Conservation (phyloP, 306 rosid genomes). For the Dalbergia cochinchinensis region DNA sequence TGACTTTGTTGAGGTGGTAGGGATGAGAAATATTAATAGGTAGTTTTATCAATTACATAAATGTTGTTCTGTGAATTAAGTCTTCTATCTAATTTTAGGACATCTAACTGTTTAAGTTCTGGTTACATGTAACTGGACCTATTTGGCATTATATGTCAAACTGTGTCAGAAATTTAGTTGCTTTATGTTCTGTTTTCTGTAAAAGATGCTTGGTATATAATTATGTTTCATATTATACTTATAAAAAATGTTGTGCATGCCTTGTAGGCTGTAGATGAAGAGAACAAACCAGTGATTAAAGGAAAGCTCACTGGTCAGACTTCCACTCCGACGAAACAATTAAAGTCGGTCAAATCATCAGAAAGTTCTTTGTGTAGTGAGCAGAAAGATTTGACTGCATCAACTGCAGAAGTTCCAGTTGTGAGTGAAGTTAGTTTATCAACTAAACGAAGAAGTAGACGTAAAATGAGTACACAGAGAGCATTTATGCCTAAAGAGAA, state of each 20-base stretch:
- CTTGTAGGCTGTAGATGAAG: slow-evolving; percentile 66
- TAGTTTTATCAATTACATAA: neutral
- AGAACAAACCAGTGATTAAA: slow-evolving; percentile 58
- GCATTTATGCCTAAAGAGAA: slow-evolving; percentile 55
- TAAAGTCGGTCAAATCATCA: slow-evolving; percentile 58
- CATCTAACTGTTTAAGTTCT: slow-evolving; percentile 2
- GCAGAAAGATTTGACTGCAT: slow-evolving; percentile 51
- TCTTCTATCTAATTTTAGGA: neutral
- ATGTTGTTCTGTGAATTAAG: slow-evolving; percentile 4
- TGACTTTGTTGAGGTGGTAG: neutral
- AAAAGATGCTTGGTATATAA: slow-evolving; percentile 30
- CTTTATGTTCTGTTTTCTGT: neutral
- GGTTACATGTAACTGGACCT: slow-evolving; percentile 6
- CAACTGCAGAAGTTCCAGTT: slow-evolving; percentile 59
- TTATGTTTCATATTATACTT: slow-evolving; percentile 28
- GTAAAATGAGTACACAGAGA: slow-evolving; percentile 63
- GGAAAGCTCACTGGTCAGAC: slow-evolving; percentile 62
- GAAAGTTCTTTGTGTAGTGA: slow-evolving; percentile 62
- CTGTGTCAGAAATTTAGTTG: neutral
- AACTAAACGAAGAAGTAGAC: slow-evolving; percentile 63
- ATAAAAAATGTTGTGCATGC: slow-evolving; percentile 40
- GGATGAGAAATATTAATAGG: neutral
- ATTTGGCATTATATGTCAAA: neutral
- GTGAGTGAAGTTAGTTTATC: slow-evolving; percentile 57
- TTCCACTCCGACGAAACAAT: slow-evolving; percentile 58